phyloP scores from a whole-genome alignment of 2,329 filamentous ascomycete genomes.

The Dactylellina sp. region DNA sequence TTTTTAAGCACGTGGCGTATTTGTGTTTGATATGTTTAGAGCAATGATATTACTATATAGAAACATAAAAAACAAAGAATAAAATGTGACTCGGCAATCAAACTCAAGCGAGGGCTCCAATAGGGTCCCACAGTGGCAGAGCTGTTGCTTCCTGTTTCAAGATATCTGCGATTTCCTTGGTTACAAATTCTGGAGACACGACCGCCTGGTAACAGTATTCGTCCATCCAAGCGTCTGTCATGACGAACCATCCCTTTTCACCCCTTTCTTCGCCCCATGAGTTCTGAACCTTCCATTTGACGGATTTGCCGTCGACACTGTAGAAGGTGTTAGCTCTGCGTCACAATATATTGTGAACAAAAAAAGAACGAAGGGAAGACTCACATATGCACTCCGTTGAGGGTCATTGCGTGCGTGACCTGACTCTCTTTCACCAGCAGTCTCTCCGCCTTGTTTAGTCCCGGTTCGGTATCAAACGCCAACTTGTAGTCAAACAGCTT shows the following conservation, averaged over 20 bases:
- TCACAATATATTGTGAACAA: not conserved
- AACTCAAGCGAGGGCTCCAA: slow-evolving; percentile 77
- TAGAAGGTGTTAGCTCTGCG: not conserved
- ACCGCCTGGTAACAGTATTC: slow-evolving; percentile 89
- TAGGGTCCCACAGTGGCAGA: slow-evolving; percentile 82
- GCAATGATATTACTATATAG: no score
- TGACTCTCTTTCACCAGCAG: slow-evolving; percentile 78
- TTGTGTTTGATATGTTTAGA: no score
- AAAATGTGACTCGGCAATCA: no score
- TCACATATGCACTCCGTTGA: slow-evolving; percentile 79
- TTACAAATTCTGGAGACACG: slow-evolving; percentile 77
- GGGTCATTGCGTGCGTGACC: slow-evolving; percentile 94
- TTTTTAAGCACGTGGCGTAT: no score
- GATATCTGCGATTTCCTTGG: slow-evolving; percentile 75
- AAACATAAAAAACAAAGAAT: no score
- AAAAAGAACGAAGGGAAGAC: slow-evolving; percentile 6
- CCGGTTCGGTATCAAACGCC: slow-evolving; percentile 81
- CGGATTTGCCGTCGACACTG: slow-evolving; percentile 73
- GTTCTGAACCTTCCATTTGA: slow-evolving; percentile 89
- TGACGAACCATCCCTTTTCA: slow-evolving; percentile 86
- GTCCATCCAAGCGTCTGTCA: slow-evolving; percentile 75
- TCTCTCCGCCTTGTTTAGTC: slow-evolving; percentile 80
- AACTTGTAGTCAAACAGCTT: slow-evolving; percentile 81
- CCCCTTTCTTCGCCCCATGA: slow-evolving; percentile 79
- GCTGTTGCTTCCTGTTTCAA: slow-evolving; percentile 77